Percentiles rank a stretch among this genome's conserved stretches.
Conservation (phyloP, 176 grass and related monocot genomes). For the Avena insularis region DNA sequence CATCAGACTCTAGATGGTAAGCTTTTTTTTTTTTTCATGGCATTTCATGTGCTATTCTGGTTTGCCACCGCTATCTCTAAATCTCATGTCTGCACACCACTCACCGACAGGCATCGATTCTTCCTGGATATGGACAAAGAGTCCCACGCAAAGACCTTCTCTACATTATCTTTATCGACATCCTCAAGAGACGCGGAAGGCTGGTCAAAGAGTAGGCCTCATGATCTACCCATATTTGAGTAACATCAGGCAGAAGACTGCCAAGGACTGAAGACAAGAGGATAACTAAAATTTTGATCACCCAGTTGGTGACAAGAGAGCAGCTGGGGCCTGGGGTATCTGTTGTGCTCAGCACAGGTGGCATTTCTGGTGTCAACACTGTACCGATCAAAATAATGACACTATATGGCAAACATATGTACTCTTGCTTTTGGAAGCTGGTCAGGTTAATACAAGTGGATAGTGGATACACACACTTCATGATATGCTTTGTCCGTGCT, state of each 20-base stretch:
- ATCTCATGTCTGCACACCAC: neutral
- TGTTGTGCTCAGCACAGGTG: neutral
- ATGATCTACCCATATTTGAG: conserved; percentile 91
- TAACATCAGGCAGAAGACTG: conserved; percentile 8
- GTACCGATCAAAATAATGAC: conserved; percentile 20
- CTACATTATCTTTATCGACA: conserved; percentile 34
- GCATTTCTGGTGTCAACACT: conserved; percentile 19
- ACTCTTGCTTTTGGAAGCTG: conserved; percentile 6
- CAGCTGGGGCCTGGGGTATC: neutral
- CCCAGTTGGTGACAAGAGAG: conserved; percentile 19
- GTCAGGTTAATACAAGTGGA: neutral
- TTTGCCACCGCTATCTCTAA: neutral
- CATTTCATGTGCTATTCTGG: neutral
- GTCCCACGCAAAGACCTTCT: conserved; percentile 43
- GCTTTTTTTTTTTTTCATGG: neutral
- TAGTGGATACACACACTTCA: neutral
- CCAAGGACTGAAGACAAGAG: conserved; percentile 1
- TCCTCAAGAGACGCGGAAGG: conserved; percentile 35
- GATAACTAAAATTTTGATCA: conserved; percentile 11
- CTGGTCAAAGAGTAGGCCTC: conserved; percentile 35
- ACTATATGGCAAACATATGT: neutral
- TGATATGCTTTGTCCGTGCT: neutral
- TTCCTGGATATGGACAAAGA: conserved; percentile 88
- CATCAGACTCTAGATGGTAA: conserved; percentile 94
- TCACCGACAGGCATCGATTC: conserved; percentile 65